Evolutionary conservation across 2,329 filamentous ascomycete species (phyloP).

Genomic region (Fusarium ambrosium): DNA sequence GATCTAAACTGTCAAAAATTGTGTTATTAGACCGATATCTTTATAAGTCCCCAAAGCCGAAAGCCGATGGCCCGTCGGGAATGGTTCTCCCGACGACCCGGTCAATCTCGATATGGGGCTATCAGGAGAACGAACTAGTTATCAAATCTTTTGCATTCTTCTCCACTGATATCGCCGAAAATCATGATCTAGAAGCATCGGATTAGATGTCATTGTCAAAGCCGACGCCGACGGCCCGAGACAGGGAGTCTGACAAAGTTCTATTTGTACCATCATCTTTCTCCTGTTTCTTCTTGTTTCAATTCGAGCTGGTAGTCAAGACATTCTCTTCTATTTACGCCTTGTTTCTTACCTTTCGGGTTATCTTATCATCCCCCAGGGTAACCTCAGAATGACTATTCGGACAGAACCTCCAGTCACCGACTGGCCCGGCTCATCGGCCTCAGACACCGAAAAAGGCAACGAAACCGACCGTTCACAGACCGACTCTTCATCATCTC

Average conservation of each 20-base stretch:
- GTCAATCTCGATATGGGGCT: background rate
- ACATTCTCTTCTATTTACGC: background rate
- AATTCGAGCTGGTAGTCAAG: background rate
- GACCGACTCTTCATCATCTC: background rate
- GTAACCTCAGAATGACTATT: background rate
- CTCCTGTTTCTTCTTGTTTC: background rate
- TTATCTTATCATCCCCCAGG: background rate
- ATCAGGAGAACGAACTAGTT: background rate
- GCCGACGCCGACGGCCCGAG: background rate
- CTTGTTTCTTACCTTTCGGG: background rate
- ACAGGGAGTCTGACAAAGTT: background rate
- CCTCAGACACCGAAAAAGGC: conserved; percentile 31
- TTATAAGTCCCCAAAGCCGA: conserved; percentile 15
- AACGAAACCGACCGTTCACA: conserved; percentile 13
- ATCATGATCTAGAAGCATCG: background rate
- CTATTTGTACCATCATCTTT: background rate
- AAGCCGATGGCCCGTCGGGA: conserved; percentile 28
- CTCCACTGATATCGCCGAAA: background rate
- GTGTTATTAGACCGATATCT: background rate
- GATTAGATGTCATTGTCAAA: conserved; percentile 5
- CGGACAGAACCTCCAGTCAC: background rate
- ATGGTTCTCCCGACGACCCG: conserved; percentile 7
- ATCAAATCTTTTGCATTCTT: background rate
- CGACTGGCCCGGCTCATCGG: background rate
- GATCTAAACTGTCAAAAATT: background rate